Conservation (phyloP, 1,284 basidiomycete genomes). For the Naganishia sp. region DNA sequence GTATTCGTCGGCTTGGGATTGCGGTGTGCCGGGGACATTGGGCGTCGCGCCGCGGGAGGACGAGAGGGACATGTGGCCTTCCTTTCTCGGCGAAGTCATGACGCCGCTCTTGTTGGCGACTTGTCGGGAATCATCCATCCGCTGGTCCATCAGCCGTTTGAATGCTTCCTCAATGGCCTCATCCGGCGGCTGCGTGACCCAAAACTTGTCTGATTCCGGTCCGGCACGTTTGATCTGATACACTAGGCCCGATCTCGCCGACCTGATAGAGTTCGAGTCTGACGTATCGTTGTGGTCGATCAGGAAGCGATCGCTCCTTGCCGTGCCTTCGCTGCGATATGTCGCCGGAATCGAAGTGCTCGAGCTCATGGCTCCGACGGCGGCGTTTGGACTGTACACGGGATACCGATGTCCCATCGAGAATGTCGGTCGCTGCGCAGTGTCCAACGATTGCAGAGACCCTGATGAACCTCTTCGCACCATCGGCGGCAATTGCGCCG, state of each 20-base stretch:
- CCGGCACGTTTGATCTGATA: slow-evolving; percentile 15
- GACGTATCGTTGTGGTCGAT: slow-evolving; percentile 16
- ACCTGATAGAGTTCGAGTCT: slow-evolving; percentile 9
- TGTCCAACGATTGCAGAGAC: slow-evolving; percentile 14
- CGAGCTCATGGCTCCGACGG: slow-evolving; percentile 6
- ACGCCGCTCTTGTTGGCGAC: slow-evolving; percentile 9
- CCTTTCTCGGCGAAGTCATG: slow-evolving; percentile 16
- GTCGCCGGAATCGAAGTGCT: slow-evolving; percentile 19
- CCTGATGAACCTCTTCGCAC: slow-evolving; percentile 17
- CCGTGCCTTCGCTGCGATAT: slow-evolving; percentile 9
- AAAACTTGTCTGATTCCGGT: slow-evolving; percentile 22
- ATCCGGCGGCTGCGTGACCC: slow-evolving; percentile 22
- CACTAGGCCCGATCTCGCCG: slow-evolving; percentile 9
- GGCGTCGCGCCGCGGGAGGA: slow-evolving; percentile 16
- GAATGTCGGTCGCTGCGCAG: slow-evolving; percentile 7
- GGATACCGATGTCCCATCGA: slow-evolving; percentile 28
- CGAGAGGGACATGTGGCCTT: slow-evolving; percentile 14
- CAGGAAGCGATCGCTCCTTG: slow-evolving; percentile 4
- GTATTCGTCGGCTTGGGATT: slow-evolving; percentile 14
- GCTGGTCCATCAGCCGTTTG: slow-evolving; percentile 25
- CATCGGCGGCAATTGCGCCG: slow-evolving; percentile 7
- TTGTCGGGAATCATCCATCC: slow-evolving; percentile 23
- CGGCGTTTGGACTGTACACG: slow-evolving; percentile 11
- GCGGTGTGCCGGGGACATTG: slow-evolving; percentile 9
- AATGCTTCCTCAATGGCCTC: slow-evolving; percentile 24